Base-by-base conservation (phyloP, 2,329 filamentous ascomycete genomes). In the Aspergillus unguis region DNA sequence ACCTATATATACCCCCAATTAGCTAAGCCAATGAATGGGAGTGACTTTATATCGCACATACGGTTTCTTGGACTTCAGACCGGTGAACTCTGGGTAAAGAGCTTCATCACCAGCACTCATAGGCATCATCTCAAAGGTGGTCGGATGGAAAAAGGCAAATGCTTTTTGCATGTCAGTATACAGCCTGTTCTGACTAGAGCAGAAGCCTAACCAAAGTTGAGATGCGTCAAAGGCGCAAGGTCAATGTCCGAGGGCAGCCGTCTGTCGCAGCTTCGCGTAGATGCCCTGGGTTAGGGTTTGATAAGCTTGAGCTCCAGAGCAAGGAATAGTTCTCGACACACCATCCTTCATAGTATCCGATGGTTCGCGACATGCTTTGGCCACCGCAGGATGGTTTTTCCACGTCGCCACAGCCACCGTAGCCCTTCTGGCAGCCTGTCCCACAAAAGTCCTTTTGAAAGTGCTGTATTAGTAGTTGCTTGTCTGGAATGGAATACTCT, bases 311-410 rank as follows among this genome's bases (percentile, higher is more conserved):
- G n/a, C n/a, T n/a, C n/a, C n/a, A n/a, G n/a, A 11, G 46, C 50
- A 8, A 53, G 41, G 9, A 23, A 28, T 1, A 9, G 5, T 3
- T n/a, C n/a, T 55, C 6, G 17, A 8, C 27, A 36, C 49, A 56
- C 58, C 55, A 60, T 6, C 44, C 46, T 28, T 60, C 53, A 40
- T 56, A 60, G 45, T 60, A 60, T 7, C 58, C 58, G 17, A 53
- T 49, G 1, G 29, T 58, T 53, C 2, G 44, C n/a, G 4, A 6
- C 28, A 11, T 56, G 35, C 10, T 44, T 53, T 17, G 55, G 56
- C 6, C 5, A 36, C 36, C n/a, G 45, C 10, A 40, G 35, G n/a
- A 5, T 35, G 7, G 52, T 41, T 25, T 44, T 11, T 3, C 49
- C 54, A 28, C 55, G 55, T 5, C 44, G 43, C 36, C 49, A 4